Percentiles rank a stretch among this genome's conserved stretches.
Evolutionary conservation across 257 asterid species (phyloP).

Genomic region (Jacaranda copaia): DNA sequence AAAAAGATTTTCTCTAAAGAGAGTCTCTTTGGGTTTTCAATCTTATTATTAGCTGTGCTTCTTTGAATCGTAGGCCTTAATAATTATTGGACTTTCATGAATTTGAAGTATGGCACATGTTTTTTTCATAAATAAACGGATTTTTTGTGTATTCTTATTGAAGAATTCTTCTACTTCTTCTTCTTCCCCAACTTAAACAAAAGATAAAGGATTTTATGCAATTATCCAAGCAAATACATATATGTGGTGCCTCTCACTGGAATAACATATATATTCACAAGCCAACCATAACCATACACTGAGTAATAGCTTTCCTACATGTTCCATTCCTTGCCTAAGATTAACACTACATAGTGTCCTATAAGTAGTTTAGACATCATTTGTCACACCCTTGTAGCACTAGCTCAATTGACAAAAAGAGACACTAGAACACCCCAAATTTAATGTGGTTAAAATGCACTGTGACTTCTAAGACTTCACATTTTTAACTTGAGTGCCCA

Average conservation of each 20-base stretch:
- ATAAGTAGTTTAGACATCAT: neutral
- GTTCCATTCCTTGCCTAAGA: neutral
- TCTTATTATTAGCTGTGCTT: too few relatives aligned
- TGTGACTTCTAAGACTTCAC: neutral
- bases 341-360: neutral
- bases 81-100: too few relatives aligned
- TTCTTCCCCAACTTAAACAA: neutral
- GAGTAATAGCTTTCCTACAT: neutral
- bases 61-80: too few relatives aligned
- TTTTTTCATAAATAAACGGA: too few relatives aligned
- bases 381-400: neutral
- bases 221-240: neutral
- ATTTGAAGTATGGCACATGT: too few relatives aligned
- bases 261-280: too few relatives aligned
- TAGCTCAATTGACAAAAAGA: neutral
- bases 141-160: too few relatives aligned
- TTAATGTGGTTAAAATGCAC: neutral
- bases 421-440: neutral
- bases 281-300: slow-evolving; percentile 5
- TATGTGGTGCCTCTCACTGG: too few relatives aligned
- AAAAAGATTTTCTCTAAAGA: too few relatives aligned
- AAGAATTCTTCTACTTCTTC: neutral
- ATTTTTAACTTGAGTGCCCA: neutral
- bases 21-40: too few relatives aligned
- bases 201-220: neutral